phyloP scores from a whole-genome alignment of 129 eudicot genomes.

The Tanacetum coccineum region DNA sequence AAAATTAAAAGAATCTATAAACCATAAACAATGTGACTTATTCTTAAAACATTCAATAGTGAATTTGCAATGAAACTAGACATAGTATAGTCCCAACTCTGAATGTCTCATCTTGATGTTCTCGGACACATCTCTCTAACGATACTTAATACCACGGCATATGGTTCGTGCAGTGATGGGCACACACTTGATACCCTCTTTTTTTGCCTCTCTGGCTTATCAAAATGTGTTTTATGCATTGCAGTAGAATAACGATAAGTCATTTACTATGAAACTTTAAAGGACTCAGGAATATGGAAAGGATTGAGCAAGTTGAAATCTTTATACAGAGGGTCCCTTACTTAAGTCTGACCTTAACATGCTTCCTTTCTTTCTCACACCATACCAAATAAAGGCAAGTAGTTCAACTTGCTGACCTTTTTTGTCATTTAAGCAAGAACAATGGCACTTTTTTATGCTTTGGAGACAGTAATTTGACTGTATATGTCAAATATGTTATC shows the following conservation, averaged over 20 bases:
- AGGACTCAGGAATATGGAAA: not conserved
- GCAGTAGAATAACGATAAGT: not conserved
- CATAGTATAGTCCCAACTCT: not conserved
- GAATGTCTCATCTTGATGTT: not conserved
- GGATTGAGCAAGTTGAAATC: slow-evolving; percentile 5
- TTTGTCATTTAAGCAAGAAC: not conserved
- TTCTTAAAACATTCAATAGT: too few species aligned
- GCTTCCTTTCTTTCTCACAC: not conserved
- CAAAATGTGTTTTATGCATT: not conserved
- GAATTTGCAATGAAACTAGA: too few species aligned
- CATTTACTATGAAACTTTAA: not conserved
- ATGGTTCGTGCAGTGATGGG: too few species aligned
- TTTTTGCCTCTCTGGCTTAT: not conserved
- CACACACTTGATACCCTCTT: too few species aligned
- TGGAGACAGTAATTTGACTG: not conserved
- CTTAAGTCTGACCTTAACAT: not conserved
- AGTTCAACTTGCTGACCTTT: slow-evolving; percentile 10
- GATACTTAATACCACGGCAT: too few species aligned
- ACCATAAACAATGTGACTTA: too few species aligned
- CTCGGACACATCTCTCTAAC: too few species aligned
- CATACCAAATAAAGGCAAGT: slow-evolving; percentile 15
- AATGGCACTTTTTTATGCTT: not conserved
- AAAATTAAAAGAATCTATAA: too few species aligned
- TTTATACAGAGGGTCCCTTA: not conserved
- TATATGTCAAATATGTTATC: not conserved